Base-by-base conservation (phyloP, 2,329 filamentous ascomycete genomes). In the Curvularia verruculosa region DNA sequence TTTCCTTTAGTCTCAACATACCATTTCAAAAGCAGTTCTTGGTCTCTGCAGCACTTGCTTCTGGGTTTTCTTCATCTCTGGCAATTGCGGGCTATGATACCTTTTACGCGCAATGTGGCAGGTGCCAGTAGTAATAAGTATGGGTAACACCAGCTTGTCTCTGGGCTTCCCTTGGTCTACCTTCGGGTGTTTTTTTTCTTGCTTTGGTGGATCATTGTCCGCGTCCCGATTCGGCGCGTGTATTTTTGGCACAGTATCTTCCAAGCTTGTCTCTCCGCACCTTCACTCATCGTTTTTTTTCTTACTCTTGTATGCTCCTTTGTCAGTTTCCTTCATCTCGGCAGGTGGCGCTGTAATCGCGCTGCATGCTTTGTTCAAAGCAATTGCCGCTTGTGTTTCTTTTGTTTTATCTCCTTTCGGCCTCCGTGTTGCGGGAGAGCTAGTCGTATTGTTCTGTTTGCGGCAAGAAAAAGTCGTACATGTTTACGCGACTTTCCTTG, bases 41-140 rank as follows among this genome's bases (percentile, higher is more conserved):
- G 39, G 54, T 47, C 55, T 57, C 50, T 49, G 41, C 48, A 49
- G 47, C 55, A 39, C 58, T 59, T 56, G 52, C 53, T 47, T 54
- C 56, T 54, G 53, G 39, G 61, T 64, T 56, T 53, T 47, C 43
- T 56, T 53, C 46, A 43, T 50, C 34, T 53, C 24, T 49, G 59
- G 58, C 43, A 46, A 61, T 60, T 57, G 44, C 60, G 54, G 61
- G 60, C 52, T 63, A 64, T 54, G 52, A 52, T 58, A 55, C 50
- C 56, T 62, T 34, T 49, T 54, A 66, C 59, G 58, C 62, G 69
- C 60, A 66, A 65, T 49, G 58, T 63, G 49, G 66, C 56, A 58
- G 59, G 62, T 58, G 59, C 65, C 58, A 64, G 59, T 59, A 58
- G 63, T 61, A 65, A 60, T 61, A 65, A 60, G 65, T 60, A 56